Base-by-base conservation (phyloP, 257 asterid genomes). In the Craterostigma plantagineum region DNA sequence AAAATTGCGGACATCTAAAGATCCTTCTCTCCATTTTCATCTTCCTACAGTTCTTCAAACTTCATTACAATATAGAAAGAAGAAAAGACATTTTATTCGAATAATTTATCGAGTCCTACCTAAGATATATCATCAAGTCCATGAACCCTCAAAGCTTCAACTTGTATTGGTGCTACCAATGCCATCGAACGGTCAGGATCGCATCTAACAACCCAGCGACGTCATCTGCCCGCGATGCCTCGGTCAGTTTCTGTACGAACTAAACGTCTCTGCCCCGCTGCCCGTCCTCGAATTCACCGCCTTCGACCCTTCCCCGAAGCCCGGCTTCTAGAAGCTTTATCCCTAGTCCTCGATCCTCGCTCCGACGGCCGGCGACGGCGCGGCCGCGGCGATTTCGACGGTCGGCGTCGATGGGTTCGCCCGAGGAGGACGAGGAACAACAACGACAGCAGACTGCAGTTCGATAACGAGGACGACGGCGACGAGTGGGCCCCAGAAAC, bases 141-240 rank as follows among this genome's bases (percentile, higher is more conserved):
- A 35, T 18, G 38, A 68, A 50, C 61, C 70, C n/a, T n/a, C n/a
- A n/a, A n/a, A 33, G 8, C 40, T 36, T 16, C 48, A 68, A 18
- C 46, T 58, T 60, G 47, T 79, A 73, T 46, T 78, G 93, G 93
- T 87, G 97, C 43, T 79, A 76, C 57, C 85, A 87, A 42, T 87
- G 95, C 67, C 94, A 78, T 56, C 77, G 64, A 7, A 51, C 70
- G 7, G 83, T 72, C 38, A 60, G 85, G 41, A 49, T 67, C 14
- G 58, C 78, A 7, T 45, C 75, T 0, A 55, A 52, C 4, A 52
- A 13, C 66, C 77, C 0, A 58, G 77, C 3, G 64, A 62, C 40
- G n/a, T 63, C 33, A 11, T 56, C 16, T 81, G 97, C 14, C 93
- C 93, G 1, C 77, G 75, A 11, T 87, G 97, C 61, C 63, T 35